Evolutionary conservation across 371 early-diverging fungal species (phyloP).

Genomic region (Synchytrium microbalum): DNA sequence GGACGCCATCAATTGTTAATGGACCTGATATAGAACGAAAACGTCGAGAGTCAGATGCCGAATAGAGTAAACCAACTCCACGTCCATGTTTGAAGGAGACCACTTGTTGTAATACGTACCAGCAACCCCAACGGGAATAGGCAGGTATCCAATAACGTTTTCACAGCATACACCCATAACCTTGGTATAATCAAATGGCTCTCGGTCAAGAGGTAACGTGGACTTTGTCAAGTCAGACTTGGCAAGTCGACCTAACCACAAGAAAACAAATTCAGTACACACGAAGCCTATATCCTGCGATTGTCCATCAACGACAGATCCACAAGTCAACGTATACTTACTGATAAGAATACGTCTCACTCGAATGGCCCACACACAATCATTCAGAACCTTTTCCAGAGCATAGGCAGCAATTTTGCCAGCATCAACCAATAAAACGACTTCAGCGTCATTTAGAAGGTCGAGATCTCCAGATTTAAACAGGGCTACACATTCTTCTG

Average conservation of each 20-base stretch:
- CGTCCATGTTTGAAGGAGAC: no score
- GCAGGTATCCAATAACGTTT: constrained; percentile 93
- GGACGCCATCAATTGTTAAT: constrained; percentile 66
- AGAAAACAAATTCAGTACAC: neutral
- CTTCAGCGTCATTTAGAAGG: constrained; percentile 56
- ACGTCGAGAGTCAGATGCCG: no score
- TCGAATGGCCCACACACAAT: constrained; percentile 73
- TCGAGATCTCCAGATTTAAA: constrained; percentile 37
- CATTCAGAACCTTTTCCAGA: constrained; percentile 68
- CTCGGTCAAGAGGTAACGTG: constrained; percentile 61
- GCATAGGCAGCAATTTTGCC: constrained; percentile 75
- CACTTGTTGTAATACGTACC: constrained; percentile 34
- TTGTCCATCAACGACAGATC: neutral
- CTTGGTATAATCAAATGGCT: constrained; percentile 70
- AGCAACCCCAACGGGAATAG: constrained; percentile 89
- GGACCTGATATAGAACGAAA: no score
- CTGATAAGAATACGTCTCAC: constrained; percentile 56
- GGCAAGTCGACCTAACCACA: constrained; percentile 24
- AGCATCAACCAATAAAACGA: constrained; percentile 59
- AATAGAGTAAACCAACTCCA: no score
- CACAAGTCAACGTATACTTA: constrained; percentile 10
- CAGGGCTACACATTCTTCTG: constrained; percentile 56
- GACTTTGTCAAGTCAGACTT: constrained; percentile 50
- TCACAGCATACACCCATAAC: constrained; percentile 93
- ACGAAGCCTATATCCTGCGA: neutral